A percentile compares a stretch with the other conserved stretches of the same genome.
These are phyloP conservation scores for Musa itinerans DNA, from an alignment of 176 grass and related monocot species.

Conservation along the genomic window DNA sequence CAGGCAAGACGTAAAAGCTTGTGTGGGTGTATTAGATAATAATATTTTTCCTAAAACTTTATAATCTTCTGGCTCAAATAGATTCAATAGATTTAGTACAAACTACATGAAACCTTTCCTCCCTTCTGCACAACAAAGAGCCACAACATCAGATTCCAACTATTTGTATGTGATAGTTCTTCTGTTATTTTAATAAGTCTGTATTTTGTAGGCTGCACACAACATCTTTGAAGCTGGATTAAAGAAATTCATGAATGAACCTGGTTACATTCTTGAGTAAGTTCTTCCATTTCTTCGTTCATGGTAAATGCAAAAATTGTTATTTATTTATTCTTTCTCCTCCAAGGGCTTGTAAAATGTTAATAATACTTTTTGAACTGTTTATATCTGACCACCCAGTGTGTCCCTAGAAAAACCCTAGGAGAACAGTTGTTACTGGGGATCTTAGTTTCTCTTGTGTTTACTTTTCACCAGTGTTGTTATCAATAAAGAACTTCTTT, in stretches of 20 bases:
- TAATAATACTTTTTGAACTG: no score
- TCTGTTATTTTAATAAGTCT: conserved; percentile 17
- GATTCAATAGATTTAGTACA: background rate
- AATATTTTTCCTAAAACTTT: no score
- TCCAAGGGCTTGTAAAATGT: background rate
- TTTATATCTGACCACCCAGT: no score
- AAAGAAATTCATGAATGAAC: conserved; percentile 89
- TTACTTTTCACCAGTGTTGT: no score
- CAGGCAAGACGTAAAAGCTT: no score
- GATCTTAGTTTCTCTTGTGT: no score
- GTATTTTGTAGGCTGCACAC: conserved; percentile 60
- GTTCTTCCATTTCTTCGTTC: conserved; percentile 16
- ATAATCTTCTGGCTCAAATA: background rate
- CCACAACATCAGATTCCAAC: background rate
- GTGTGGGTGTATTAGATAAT: no score
- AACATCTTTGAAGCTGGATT: conserved; percentile 96
- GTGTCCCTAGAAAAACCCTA: no score
- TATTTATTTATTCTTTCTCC: background rate
- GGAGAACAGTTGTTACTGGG: no score
- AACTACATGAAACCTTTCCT: background rate
- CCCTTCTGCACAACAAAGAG: background rate
- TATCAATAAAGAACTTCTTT: no score
- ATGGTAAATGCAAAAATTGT: background rate
- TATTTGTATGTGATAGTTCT: background rate
- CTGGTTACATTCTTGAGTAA: conserved; percentile 87